Evolutionary conservation across 163 green algal genomes (phyloP).

Genomic region (Volvox carteri): DNA sequence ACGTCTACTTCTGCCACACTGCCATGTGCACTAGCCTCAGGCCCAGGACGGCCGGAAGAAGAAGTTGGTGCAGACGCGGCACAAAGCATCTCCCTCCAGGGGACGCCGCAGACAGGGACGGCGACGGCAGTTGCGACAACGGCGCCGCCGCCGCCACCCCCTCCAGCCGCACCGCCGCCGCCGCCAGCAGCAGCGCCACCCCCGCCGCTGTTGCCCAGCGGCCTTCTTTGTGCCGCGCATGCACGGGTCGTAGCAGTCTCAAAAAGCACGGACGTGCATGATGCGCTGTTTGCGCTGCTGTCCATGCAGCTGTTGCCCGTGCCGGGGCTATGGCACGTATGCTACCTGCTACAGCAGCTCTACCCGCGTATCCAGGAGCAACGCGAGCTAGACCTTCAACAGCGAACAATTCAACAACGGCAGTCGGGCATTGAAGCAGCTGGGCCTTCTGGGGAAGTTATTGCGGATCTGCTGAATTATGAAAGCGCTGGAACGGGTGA

Average conservation of each 20-base stretch:
- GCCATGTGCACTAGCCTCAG: neutral
- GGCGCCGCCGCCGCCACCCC: neutral
- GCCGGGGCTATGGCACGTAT: conserved; percentile 70
- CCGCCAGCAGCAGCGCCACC: neutral
- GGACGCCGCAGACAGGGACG: neutral
- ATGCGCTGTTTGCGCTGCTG: conserved; percentile 75
- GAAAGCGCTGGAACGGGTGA: neutral
- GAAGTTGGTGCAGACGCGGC: neutral
- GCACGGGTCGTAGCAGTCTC: neutral
- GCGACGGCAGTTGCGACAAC: neutral
- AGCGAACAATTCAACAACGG: neutral
- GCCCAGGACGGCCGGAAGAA: neutral
- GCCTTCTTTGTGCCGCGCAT: conserved; percentile 35
- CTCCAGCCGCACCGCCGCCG: neutral
- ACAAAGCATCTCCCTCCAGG: neutral
- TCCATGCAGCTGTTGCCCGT: conserved; percentile 69
- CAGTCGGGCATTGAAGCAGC: neutral
- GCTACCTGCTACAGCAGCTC: conserved; percentile 82
- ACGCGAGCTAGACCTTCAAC: conserved; percentile 6
- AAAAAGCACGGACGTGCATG: conserved; percentile 57
- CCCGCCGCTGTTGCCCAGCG: neutral
- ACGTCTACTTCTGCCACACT: neutral
- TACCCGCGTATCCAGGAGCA: conserved; percentile 57
- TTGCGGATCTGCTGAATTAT: neutral
- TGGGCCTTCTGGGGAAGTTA: neutral